These are phyloP conservation scores for Haplographium delicatum DNA, from an alignment of 495 filamentous ascomycete species.

Conservation along the genomic window DNA sequence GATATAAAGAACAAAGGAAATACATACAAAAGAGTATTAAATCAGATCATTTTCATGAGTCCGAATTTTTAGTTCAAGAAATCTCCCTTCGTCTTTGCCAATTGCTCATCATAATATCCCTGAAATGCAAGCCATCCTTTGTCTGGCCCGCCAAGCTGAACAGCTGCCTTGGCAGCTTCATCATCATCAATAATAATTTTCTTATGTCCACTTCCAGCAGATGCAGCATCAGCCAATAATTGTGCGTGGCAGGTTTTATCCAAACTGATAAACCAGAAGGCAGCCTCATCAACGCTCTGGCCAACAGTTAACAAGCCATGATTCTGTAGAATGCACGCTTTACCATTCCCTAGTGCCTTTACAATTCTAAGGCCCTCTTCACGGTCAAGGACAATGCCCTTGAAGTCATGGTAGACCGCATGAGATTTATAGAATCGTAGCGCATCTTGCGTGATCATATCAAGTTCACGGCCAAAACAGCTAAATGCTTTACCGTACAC, in stretches of 20 bases:
- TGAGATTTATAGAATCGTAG: conserved; percentile 52
- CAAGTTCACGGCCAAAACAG: conserved; percentile 42
- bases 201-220: conserved; percentile 48
- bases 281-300: conserved; percentile 59
- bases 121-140: conserved; percentile 48
- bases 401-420: conserved; percentile 31
- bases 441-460: conserved; percentile 45
- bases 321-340: conserved; percentile 63
- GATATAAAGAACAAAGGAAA: no score
- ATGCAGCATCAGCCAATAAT: conserved; percentile 57
- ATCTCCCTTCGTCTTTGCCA: conserved; percentile 39
- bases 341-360: conserved; percentile 52
- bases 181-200: conserved; percentile 50
- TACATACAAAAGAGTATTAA: no score
- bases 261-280: conserved; percentile 61
- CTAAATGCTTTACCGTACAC: conserved; percentile 46
- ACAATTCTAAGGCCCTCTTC: conserved; percentile 59
- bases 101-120: conserved; percentile 43
- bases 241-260: conserved; percentile 64
- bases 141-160: conserved; percentile 24
- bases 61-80: conserved; percentile 36
- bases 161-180: conserved; percentile 41
- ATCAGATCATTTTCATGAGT: no score
- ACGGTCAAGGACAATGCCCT: conserved; percentile 49
- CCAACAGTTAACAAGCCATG: conserved; percentile 64